Evolutionary conservation across 2,329 filamentous ascomycete genomes (phyloP), one percentile per base, ranked within the genome.

Genomic region (Eutypa lata): DNA sequence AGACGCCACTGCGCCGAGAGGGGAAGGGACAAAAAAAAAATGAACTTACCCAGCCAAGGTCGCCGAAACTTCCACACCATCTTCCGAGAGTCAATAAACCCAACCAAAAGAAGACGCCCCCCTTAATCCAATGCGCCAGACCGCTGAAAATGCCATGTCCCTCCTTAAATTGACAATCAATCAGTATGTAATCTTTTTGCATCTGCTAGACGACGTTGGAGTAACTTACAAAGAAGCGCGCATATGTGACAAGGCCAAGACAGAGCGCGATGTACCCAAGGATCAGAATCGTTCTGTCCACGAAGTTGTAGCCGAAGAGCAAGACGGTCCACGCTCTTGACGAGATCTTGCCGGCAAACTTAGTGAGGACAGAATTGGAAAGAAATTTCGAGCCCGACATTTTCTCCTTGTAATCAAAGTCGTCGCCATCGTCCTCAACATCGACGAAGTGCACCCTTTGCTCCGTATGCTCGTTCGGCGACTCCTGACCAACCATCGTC

Each of bases 91-190:
- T 96, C 55, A 97, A 74, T 19, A 96, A 73, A 8, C 93, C 93
- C 57, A 95, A 90, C 86, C 90, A 94, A 74, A 97, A 91, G 76
- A 97, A 97, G 51, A 97, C 88, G 3, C 90, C 90, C 45, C 93
- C 93, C 69, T 97, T 97, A 69, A 97, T 86, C 75, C 90, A 96
- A 67, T 97, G 93, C 7, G 93, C 93, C 42, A 97, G 78, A 2
- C 93, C 91, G 61, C 86, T 92, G 76, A 93, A 95, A 53, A 97
- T 76, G 2, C 77, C 77, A 21, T 70, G 69, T 5, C 82, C 87
- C 68, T 88, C 86, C 88, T 91, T 19, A 35, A 11, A 3, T 21
- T 19, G 33, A 24, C 26, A 31, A 10, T 31, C 26, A 31, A 10
- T 31, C 26, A 31, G 26, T 31, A 6, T 31, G 26, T 10, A 5